Percentiles rank a stretch among this genome's conserved stretches.
Conservation (phyloP, 78 protist species). For the Isochrysis galbana region DNA sequence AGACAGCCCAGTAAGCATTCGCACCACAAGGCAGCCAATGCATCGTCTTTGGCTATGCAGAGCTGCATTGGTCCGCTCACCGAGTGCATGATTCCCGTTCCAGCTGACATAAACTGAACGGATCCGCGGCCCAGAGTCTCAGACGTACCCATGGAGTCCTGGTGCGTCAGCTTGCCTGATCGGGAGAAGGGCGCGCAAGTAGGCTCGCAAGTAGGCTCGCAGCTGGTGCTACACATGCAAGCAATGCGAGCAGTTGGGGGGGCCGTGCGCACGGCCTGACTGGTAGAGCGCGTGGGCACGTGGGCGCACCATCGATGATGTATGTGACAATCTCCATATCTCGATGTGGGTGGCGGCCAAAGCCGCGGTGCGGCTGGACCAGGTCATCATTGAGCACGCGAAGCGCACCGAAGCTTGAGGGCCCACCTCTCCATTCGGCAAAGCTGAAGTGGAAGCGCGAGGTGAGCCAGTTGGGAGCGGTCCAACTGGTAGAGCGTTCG, state of each 20-base stretch:
- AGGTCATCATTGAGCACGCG: conserved; percentile 74
- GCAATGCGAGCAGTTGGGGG: too few relatives aligned
- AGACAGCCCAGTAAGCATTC: too few relatives aligned
- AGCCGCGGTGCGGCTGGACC: conserved; percentile 62
- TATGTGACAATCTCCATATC: conserved; percentile 71
- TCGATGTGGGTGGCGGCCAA: conserved; percentile 65
- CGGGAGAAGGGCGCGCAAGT: too few relatives aligned
- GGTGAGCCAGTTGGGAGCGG: conserved; percentile 61
- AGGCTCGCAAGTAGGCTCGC: too few relatives aligned
- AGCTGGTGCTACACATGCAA: too few relatives aligned
- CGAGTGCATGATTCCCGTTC: conserved; percentile 67
- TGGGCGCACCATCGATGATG: conserved; percentile 59
- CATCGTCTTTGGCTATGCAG: too few relatives aligned
- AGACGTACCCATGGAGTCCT: conserved; percentile 55
- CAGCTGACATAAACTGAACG: conserved; percentile 69
- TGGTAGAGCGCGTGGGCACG: too few relatives aligned
- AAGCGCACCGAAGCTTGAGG: conserved; percentile 68
- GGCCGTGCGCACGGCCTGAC: too few relatives aligned
- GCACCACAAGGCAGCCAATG: too few relatives aligned
- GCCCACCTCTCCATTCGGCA: conserved; percentile 74
- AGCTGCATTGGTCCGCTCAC: too few relatives aligned
- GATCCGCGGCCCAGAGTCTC: conserved; percentile 72
- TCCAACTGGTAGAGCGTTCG: conserved; percentile 23
- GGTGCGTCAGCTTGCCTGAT: conserved; percentile 74
- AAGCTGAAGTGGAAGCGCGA: conserved; percentile 63